Percentiles rank a stretch among this genome's conserved stretches.
These are phyloP conservation scores for Brassica balearica DNA, from an alignment of 441 rosid genomes.

Conservation along the genomic window DNA sequence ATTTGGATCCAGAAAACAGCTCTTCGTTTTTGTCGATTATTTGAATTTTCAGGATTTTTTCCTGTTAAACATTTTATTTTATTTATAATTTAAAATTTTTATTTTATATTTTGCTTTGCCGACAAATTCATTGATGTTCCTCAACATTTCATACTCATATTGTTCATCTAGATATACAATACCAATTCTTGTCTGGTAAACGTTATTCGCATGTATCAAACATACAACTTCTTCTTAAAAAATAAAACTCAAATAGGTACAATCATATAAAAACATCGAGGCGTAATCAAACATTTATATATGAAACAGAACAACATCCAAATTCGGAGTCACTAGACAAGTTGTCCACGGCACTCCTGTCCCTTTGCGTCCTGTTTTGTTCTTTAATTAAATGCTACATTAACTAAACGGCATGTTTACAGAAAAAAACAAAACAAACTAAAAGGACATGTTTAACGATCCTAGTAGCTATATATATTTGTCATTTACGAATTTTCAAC, in stretches of 20 bases:
- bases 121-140: background rate
- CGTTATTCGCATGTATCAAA: slow-evolving; percentile 30
- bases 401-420: slow-evolving; percentile 26
- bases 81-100: background rate
- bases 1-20: background rate
- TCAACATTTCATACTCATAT: background rate
- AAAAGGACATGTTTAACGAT: background rate
- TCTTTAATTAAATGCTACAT: slow-evolving; percentile 17
- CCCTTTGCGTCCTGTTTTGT: slow-evolving; percentile 30
- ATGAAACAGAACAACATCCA: slow-evolving; percentile 1
- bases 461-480: background rate
- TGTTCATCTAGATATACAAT: background rate
- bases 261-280: slow-evolving; percentile 14
- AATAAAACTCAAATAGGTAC: background rate
- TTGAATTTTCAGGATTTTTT: background rate
- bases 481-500: slow-evolving; percentile 15
- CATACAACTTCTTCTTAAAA: background rate
- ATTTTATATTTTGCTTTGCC: background rate
- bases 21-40: slow-evolving; percentile 12
- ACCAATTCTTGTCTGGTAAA: slow-evolving; percentile 27
- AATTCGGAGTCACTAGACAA: slow-evolving; percentile 26
- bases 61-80: background rate
- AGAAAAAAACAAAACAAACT: background rate
- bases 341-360: slow-evolving; percentile 44
- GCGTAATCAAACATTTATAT: slow-evolving; percentile 23